Evolutionary conservation across 73 alveolate genomes (phyloP).

Genomic region (Tetrahymena malaccensis): DNA sequence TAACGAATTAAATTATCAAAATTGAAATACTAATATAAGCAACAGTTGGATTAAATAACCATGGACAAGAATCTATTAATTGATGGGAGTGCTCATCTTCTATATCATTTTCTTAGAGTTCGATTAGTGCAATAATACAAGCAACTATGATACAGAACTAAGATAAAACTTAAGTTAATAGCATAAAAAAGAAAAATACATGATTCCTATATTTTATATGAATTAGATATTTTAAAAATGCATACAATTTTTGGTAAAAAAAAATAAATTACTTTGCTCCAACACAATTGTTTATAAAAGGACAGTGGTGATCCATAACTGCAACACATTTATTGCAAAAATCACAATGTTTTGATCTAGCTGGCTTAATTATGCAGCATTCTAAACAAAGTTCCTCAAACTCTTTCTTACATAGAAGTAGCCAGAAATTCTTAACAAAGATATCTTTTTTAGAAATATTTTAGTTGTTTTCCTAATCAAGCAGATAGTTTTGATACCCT

Average conservation of each 20-base stretch:
- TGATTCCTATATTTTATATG: background rate
- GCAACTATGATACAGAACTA: background rate
- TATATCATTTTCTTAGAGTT: background rate
- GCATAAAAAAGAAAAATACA: background rate
- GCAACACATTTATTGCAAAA: constrained; percentile 72
- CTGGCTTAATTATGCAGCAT: background rate
- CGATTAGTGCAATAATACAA: background rate
- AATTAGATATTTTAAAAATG: too few relatives aligned
- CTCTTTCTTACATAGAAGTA: background rate
- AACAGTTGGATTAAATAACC: background rate
- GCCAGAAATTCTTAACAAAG: background rate
- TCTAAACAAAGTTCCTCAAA: background rate
- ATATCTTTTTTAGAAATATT: background rate
- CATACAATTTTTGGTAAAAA: background rate
- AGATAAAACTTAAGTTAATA: background rate
- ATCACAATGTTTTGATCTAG: constrained; percentile 64
- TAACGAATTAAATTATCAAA: background rate
- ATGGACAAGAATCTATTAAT: background rate
- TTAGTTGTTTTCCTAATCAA: background rate
- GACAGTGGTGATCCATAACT: constrained; percentile 85
- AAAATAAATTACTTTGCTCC: constrained; percentile 51
- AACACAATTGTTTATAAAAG: constrained; percentile 74
- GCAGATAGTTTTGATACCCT: background rate
- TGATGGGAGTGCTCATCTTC: background rate
- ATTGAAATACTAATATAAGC: background rate